Conservation (phyloP, 2,329 filamentous ascomycete species). For the Monosporascus cannonballus region DNA sequence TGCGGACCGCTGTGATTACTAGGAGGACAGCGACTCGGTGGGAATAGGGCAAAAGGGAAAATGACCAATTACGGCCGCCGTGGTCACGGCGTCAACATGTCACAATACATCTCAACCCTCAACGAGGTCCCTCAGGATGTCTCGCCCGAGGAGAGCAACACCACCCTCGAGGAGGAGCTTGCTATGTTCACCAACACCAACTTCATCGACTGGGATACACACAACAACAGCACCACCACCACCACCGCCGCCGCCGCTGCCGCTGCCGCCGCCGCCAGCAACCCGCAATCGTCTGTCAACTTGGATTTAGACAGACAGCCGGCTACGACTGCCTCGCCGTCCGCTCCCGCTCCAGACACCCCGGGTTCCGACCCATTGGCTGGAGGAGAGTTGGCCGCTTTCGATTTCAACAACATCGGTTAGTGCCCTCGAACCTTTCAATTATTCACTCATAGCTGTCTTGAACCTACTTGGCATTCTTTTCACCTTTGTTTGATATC, state of each 20-base stretch:
- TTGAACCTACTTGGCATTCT: no score
- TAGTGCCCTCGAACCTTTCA: conserved; percentile 10
- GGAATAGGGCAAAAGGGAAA: conserved; percentile 11
- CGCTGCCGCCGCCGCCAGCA: conserved; percentile 3
- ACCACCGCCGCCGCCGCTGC: conserved; percentile 4
- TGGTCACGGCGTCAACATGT: conserved; percentile 68
- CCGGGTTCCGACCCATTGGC: conserved; percentile 8
- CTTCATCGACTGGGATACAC: conserved; percentile 69
- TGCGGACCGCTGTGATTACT: not conserved
- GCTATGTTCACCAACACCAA: conserved; percentile 77
- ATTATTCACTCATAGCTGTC: not conserved
- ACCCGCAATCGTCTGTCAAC: conserved; percentile 2
- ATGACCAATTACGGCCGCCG: conserved; percentile 58
- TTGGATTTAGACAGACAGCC: conserved; percentile 14
- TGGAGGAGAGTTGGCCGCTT: conserved; percentile 16
- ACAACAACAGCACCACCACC: conserved; percentile 14
- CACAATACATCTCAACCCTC: conserved; percentile 80
- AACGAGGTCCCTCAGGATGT: conserved; percentile 66
- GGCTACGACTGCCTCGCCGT: conserved; percentile 20
- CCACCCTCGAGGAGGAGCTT: conserved; percentile 61
- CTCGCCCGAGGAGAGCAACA: conserved; percentile 50
- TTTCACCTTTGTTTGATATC: not conserved
- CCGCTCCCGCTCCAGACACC: conserved; percentile 3
- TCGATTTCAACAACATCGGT: conserved; percentile 24
- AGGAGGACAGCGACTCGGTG: not conserved